Evolutionary conservation across 805 yeast genomes (phyloP).

Genomic region (Alloascoidea africana): DNA sequence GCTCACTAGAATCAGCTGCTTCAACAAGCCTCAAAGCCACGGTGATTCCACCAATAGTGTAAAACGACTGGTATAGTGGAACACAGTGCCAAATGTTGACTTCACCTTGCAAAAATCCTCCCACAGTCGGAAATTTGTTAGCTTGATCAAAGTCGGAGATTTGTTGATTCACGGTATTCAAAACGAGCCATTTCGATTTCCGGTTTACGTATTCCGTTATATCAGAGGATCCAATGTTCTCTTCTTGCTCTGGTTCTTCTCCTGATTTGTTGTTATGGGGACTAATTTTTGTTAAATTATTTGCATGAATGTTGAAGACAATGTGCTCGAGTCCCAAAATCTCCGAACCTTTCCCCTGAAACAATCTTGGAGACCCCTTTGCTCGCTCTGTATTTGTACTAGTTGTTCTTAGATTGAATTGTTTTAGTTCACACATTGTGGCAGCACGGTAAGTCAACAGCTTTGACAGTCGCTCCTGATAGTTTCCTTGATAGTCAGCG

Average conservation of each 20-base stretch:
- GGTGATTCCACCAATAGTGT: constrained; percentile 34
- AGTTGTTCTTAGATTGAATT: constrained; percentile 6
- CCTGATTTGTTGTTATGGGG: neutral
- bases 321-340: constrained; percentile 9
- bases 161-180: constrained; percentile 9
- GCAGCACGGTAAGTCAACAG: constrained; percentile 13
- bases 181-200: constrained; percentile 8
- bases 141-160: constrained; percentile 7
- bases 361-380: no score
- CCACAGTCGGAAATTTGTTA: no score
- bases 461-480: constrained; percentile 12
- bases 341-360: constrained; percentile 10
- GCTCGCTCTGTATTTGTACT: neutral
- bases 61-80: constrained; percentile 11
- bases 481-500: constrained; percentile 12
- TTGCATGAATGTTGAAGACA: constrained; percentile 9
- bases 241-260: constrained; percentile 1
- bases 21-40: constrained; percentile 32
- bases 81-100: constrained; percentile 7
- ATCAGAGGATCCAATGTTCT: constrained; percentile 2
- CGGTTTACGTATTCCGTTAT: constrained; percentile 8
- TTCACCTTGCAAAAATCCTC: constrained; percentile 9
- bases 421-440: constrained; percentile 10
- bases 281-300: constrained; percentile 5
- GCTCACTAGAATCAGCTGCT: constrained; percentile 19